Evolutionary conservation across 2,329 filamentous ascomycete genomes (phyloP).

Genomic region (Colletotrichum shisoi): DNA sequence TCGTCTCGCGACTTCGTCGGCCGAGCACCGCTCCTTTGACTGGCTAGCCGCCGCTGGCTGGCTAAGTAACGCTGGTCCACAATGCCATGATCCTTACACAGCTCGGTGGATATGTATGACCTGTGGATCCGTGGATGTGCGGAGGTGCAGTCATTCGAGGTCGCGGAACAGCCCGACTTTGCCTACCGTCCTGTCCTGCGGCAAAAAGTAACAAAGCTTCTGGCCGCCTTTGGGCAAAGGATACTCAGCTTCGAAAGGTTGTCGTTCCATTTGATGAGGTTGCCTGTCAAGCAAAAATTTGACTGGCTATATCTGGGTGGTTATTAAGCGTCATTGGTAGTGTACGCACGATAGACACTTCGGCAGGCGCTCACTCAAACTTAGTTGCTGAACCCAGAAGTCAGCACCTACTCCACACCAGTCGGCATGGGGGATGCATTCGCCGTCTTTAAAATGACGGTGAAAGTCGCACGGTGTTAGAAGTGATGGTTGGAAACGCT

Average conservation of each 20-base stretch:
- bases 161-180: conserved; percentile 28
- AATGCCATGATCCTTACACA: conserved; percentile 17
- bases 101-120: conserved; percentile 1
- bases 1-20: conserved; percentile 17
- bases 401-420: conserved; percentile 8
- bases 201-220: neutral
- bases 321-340: neutral
- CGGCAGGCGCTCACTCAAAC: neutral
- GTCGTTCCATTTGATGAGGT: neutral
- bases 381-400: neutral
- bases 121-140: conserved; percentile 35
- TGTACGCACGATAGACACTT: neutral
- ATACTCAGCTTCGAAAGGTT: neutral
- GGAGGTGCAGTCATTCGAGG: conserved; percentile 28
- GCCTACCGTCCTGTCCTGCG: conserved; percentile 9
- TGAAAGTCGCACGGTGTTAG: conserved; percentile 6
- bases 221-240: neutral
- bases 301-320: conserved; percentile 6
- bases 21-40: conserved; percentile 12
- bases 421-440: neutral
- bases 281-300: neutral
- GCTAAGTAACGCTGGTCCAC: conserved; percentile 18
- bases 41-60: neutral
- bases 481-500: neutral
- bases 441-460: conserved; percentile 8